Percentiles rank a stretch among this genome's conserved stretches.
phyloP scores from a whole-genome alignment of 2,329 filamentous ascomycete genomes.

The Colletotrichum magnum region DNA sequence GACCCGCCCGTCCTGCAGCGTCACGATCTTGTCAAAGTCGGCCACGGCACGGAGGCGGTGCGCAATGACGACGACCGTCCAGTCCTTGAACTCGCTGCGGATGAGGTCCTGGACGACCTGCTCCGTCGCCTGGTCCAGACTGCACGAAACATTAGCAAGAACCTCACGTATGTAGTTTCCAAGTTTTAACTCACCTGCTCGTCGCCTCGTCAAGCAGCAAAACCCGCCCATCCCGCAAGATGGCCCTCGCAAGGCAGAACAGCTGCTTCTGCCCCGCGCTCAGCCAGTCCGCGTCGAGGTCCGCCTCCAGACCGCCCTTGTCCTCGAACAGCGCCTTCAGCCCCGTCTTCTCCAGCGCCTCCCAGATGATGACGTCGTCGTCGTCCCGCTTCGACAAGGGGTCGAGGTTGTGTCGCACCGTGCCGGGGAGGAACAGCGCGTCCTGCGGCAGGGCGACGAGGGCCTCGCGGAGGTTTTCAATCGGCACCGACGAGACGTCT shows the following conservation, averaged over 20 bases:
- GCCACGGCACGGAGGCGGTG: slow-evolving; percentile 62
- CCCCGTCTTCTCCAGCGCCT: slow-evolving; percentile 61
- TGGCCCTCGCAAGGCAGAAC: slow-evolving; percentile 50
- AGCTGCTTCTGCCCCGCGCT: slow-evolving; percentile 52
- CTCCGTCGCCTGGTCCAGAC: slow-evolving; percentile 51
- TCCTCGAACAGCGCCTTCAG: slow-evolving; percentile 57
- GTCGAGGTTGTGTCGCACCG: slow-evolving; percentile 64
- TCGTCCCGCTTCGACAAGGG: slow-evolving; percentile 55
- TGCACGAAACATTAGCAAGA: slow-evolving; percentile 33
- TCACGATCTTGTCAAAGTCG: slow-evolving; percentile 64
- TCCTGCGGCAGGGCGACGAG: slow-evolving; percentile 66
- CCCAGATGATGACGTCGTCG: slow-evolving; percentile 52
- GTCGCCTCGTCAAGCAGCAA: slow-evolving; percentile 55
- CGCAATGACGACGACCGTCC: slow-evolving; percentile 63
- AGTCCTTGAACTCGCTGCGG: slow-evolving; percentile 46
- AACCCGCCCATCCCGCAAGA: slow-evolving; percentile 47
- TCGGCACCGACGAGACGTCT: slow-evolving; percentile 48
- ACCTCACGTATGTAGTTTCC: background rate
- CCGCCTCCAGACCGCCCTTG: slow-evolving; percentile 54
- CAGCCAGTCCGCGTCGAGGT: slow-evolving; percentile 50
- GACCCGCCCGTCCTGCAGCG: slow-evolving; percentile 24
- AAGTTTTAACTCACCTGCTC: slow-evolving; percentile 47
- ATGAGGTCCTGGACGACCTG: slow-evolving; percentile 49
- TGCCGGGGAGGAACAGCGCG: slow-evolving; percentile 63
- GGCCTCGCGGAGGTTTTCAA: slow-evolving; percentile 44